Percentiles rank a stretch among this genome's conserved stretches.
phyloP scores from a whole-genome alignment of 1,139 yeast genomes.

The Candida albicans region DNA sequence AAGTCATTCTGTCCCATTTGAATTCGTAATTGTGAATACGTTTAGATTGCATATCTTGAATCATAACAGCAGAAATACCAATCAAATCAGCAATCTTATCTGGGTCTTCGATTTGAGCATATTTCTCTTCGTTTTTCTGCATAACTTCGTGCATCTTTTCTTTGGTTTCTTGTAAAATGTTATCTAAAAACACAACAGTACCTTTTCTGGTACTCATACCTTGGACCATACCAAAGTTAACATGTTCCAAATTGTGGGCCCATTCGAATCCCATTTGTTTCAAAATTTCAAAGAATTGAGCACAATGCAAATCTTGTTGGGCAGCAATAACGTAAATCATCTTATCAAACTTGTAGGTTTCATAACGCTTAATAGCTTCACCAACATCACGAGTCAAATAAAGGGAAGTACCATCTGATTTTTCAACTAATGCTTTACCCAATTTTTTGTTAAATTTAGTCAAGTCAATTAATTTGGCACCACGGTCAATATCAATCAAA shows the following conservation, averaged over 20 bases:
- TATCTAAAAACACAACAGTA: constrained; percentile 95
- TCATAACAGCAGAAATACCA: constrained; percentile 97
- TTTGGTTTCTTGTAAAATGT: constrained; percentile 90
- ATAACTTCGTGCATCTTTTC: constrained; percentile 96
- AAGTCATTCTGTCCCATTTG: constrained; percentile 97
- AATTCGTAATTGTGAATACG: constrained; percentile 95
- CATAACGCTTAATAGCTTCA: constrained; percentile 90
- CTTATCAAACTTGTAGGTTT: constrained; percentile 84
- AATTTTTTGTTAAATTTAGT: constrained; percentile 85
- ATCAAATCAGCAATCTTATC: constrained; percentile 93
- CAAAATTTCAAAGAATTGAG: constrained; percentile 92
- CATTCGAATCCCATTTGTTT: constrained; percentile 91
- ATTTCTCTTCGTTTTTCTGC: constrained; percentile 89
- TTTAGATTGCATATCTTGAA: constrained; percentile 98
- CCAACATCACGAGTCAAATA: constrained; percentile 97
- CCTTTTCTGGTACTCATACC: constrained; percentile 99
- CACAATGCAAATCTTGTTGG: constrained; percentile 93
- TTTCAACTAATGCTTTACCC: constrained; percentile 91
- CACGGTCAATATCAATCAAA: constrained; percentile 82
- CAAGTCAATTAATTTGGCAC: constrained; percentile 87
- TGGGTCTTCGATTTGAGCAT: constrained; percentile 91
- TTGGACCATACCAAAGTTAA: constrained; percentile 96
- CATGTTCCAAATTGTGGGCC: constrained; percentile 78
- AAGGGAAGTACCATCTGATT: constrained; percentile 93
- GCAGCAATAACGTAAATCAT: constrained; percentile 94